Evolutionary conservation across 106 monocot genomes (phyloP).

Genomic region (Xerophyta viscosa): DNA sequence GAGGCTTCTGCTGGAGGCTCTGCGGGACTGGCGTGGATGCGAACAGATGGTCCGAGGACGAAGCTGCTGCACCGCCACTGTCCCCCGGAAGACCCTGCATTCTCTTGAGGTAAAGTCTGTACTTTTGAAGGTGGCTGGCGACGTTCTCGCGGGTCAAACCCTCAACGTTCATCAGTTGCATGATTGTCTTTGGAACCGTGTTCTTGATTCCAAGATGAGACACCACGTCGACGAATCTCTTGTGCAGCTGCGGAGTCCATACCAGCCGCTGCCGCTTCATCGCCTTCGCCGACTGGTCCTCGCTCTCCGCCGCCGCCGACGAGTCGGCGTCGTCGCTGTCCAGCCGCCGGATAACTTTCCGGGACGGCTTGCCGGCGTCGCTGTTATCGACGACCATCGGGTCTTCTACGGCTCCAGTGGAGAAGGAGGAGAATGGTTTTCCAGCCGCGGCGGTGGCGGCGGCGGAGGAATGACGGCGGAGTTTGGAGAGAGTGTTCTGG

Average conservation of each 20-base stretch:
- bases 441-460: slow-evolving; percentile 5
- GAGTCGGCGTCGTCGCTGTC: not conserved
- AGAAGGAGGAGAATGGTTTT: slow-evolving; percentile 13
- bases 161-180: slow-evolving; percentile 58
- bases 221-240: slow-evolving; percentile 47
- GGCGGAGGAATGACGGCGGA: slow-evolving; percentile 16
- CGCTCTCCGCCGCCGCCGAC: not conserved
- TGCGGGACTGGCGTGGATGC: slow-evolving; percentile 38
- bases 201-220: slow-evolving; percentile 40
- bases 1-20: slow-evolving; percentile 10
- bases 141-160: slow-evolving; percentile 56
- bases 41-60: slow-evolving; percentile 42
- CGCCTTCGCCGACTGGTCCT: slow-evolving; percentile 3
- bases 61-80: slow-evolving; percentile 29
- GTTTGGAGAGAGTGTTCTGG: slow-evolving; percentile 24
- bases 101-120: slow-evolving; percentile 39
- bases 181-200: slow-evolving; percentile 46
- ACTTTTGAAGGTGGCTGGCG: slow-evolving; percentile 59
- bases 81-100: slow-evolving; percentile 40
- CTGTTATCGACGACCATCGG: slow-evolving; percentile 5
- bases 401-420: not conserved
- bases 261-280: slow-evolving; percentile 32
- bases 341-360: not conserved
- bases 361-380: not conserved
- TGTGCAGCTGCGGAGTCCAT: slow-evolving; percentile 59